Conservation (phyloP, 1,139 yeast genomes). For the Protomyces lactucae-debilis region DNA sequence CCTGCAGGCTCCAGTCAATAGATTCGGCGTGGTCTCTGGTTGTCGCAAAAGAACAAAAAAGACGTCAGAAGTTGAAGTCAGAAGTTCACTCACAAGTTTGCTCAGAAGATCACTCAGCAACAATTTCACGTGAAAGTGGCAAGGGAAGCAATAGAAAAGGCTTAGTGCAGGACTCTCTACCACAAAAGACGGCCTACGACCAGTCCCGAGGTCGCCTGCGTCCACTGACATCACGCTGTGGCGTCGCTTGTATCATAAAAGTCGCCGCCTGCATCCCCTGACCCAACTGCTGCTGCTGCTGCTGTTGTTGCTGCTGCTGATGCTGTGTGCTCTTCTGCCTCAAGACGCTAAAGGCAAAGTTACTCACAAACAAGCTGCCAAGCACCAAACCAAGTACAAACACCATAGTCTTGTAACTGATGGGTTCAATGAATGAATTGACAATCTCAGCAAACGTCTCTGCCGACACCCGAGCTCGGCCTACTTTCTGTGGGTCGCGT, state of each 20-base stretch:
- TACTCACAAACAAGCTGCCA: slow-evolving; percentile 35
- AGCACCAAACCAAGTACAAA: slow-evolving; percentile 33
- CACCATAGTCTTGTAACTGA: slow-evolving; percentile 65
- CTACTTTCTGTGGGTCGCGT: slow-evolving; percentile 74
- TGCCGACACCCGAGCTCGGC: slow-evolving; percentile 70
- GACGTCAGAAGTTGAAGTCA: no score
- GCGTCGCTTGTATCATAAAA: slow-evolving; percentile 25
- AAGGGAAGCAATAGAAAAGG: background rate
- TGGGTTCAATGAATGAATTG: slow-evolving; percentile 68
- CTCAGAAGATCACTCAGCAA: background rate
- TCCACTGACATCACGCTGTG: background rate
- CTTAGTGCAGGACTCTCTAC: no score
- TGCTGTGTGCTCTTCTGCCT: slow-evolving; percentile 24
- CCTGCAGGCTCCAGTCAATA: no score
- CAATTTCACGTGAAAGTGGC: background rate
- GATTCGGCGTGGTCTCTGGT: no score
- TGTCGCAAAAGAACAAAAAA: no score
- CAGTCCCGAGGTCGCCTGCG: background rate
- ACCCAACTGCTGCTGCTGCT: background rate
- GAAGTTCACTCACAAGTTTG: background rate
- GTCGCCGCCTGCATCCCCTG: slow-evolving; percentile 14
- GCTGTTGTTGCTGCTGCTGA: background rate
- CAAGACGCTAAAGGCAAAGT: slow-evolving; percentile 30
- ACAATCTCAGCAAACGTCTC: slow-evolving; percentile 77
- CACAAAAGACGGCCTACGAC: background rate